These are phyloP conservation scores for Lizonia empirigonia DNA, from an alignment of 2,329 filamentous ascomycete genomes.

Conservation along the genomic window DNA sequence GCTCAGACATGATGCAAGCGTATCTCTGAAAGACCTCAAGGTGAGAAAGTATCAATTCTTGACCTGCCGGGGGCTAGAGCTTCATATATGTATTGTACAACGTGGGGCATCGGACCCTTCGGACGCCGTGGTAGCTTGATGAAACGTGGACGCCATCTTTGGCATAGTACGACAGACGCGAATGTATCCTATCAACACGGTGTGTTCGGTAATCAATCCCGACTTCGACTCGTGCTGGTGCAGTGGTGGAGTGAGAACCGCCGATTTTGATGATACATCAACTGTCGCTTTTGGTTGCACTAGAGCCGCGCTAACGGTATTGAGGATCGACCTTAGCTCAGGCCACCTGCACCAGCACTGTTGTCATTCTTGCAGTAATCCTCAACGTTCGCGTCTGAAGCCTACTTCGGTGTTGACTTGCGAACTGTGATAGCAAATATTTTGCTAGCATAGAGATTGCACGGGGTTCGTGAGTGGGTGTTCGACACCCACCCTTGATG, in stretches of 20 bases:
- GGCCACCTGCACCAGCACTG: slow-evolving; percentile 2
- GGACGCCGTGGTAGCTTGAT: neutral
- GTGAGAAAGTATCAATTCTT: neutral
- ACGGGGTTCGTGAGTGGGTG: neutral
- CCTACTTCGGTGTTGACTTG: slow-evolving; percentile 9
- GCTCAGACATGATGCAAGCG: slow-evolving; percentile 8
- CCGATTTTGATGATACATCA: slow-evolving; percentile 10
- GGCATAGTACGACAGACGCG: neutral
- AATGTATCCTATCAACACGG: neutral
- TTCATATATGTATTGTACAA: slow-evolving; percentile 2
- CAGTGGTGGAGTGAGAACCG: slow-evolving; percentile 16
- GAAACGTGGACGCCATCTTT: slow-evolving; percentile 3
- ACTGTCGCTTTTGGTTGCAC: slow-evolving; percentile 2
- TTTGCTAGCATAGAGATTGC: neutral
- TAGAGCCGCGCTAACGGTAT: slow-evolving; percentile 3
- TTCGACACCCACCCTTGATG: neutral
- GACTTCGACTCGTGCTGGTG: slow-evolving; percentile 9
- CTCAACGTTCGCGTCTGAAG: neutral
- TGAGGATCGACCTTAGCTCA: slow-evolving; percentile 8
- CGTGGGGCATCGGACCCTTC: neutral
- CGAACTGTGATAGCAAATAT: neutral
- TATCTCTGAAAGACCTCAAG: neutral
- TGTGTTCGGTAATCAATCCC: neutral
- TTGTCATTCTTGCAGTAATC: neutral
- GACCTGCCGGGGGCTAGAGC: neutral